phyloP scores from a whole-genome alignment of 2,329 filamentous ascomycete genomes.

The Neocatenulostroma microsporum region DNA sequence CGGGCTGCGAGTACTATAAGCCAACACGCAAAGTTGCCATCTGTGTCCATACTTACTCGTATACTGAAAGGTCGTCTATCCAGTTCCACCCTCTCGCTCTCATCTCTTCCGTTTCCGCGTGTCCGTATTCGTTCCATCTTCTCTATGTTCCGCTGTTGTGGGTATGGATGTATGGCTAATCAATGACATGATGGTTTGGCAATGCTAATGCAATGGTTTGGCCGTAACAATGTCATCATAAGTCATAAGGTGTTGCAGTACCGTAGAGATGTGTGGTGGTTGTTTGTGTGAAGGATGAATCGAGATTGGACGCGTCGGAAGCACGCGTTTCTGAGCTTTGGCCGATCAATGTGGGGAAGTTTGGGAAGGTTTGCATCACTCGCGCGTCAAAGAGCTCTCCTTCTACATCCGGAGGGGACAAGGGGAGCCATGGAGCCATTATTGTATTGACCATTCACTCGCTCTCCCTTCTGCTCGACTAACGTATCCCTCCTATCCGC shows the following conservation, averaged over 20 bases:
- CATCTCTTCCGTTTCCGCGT: constrained; percentile 12
- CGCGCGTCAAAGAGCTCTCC: too few species aligned
- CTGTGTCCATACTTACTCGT: constrained; percentile 11
- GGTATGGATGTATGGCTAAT: constrained; percentile 4
- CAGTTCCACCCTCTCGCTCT: constrained; percentile 7
- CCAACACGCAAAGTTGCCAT: not conserved
- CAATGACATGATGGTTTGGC: constrained; percentile 9
- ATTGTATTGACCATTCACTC: too few species aligned
- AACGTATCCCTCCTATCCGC: too few species aligned
- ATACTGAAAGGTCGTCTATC: constrained; percentile 23
- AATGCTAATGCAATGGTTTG: constrained; percentile 1
- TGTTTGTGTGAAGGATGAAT: too few species aligned
- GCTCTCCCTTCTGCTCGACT: too few species aligned
- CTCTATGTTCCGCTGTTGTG: constrained; percentile 2
- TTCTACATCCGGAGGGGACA: too few species aligned
- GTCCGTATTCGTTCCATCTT: constrained; percentile 3
- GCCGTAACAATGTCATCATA: constrained; percentile 10
- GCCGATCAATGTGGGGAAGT: too few species aligned
- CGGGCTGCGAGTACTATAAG: constrained; percentile 13
- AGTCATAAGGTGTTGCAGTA: constrained; percentile 2
- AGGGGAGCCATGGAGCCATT: too few species aligned
- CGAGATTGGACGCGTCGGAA: too few species aligned
- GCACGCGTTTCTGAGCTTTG: too few species aligned
- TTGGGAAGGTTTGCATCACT: too few species aligned
- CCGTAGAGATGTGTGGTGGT: constrained; percentile 1